Conservation (phyloP, 805 yeast species). For the Pichia membranifaciens region DNA sequence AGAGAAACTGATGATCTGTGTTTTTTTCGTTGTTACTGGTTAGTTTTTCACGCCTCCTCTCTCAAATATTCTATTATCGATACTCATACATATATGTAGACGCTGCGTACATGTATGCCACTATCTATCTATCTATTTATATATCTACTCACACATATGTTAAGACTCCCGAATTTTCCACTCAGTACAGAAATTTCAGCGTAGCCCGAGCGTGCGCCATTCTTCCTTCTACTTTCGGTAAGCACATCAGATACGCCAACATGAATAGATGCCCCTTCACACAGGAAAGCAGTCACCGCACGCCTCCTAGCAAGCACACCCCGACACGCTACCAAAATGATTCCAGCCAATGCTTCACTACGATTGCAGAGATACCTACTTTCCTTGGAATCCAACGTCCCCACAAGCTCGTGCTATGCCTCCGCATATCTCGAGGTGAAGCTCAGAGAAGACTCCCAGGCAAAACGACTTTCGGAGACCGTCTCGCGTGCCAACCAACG, state of each 20-base stretch:
- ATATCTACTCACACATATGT: neutral
- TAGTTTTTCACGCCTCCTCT: neutral
- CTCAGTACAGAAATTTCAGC: too few species aligned
- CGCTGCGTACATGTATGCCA: too few species aligned
- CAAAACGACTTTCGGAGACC: neutral
- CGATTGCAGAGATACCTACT: constrained; percentile 3
- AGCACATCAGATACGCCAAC: too few species aligned
- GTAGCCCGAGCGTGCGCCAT: too few species aligned
- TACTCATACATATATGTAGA: too few species aligned
- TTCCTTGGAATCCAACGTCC: neutral
- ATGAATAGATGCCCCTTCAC: too few species aligned
- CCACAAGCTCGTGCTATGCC: neutral
- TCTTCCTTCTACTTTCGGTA: neutral
- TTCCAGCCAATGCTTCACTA: too few species aligned
- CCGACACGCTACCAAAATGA: too few species aligned
- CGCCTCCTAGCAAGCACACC: too few species aligned
- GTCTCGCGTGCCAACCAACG: constrained; percentile 3
- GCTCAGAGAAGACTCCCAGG: neutral
- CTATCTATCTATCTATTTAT: constrained; percentile 1
- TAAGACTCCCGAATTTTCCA: too few species aligned
- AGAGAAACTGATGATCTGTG: constrained; percentile 2
- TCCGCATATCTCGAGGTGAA: constrained; percentile 3
- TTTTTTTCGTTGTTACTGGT: neutral
- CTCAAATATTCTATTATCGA: neutral
- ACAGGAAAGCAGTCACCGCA: too few species aligned